Evolutionary conservation across 306 rosid species (phyloP).

Genomic region (Adenanthera pavonina): DNA sequence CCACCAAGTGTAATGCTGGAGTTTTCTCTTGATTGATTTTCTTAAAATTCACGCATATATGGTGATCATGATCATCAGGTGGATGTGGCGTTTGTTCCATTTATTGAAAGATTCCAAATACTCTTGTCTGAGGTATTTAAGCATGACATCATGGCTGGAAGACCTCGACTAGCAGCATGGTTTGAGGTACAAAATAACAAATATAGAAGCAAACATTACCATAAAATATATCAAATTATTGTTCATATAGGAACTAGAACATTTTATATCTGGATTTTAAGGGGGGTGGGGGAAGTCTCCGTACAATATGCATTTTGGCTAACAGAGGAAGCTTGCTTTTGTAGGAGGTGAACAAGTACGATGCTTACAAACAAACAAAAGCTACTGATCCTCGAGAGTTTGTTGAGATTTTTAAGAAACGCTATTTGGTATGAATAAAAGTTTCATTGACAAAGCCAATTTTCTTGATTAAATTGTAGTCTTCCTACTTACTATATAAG

Average conservation of each 20-base stretch:
- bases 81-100: conserved; percentile 71
- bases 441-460: neutral
- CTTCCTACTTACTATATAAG: neutral
- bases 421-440: neutral
- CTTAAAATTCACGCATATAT: no score
- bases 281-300: no score
- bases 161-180: conserved; percentile 70
- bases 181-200: conserved; percentile 50
- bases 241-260: neutral
- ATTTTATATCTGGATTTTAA: neutral
- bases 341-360: conserved; percentile 63
- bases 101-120: conserved; percentile 65
- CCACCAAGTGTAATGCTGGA: no score
- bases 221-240: no score
- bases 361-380: conserved; percentile 72
- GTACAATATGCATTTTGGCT: neutral
- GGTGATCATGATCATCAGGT: conserved; percentile 49
- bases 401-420: conserved; percentile 50
- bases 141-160: conserved; percentile 62
- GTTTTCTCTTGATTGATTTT: no score
- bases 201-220: neutral
- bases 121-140: conserved; percentile 50
- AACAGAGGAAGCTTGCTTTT: neutral
- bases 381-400: conserved; percentile 51
- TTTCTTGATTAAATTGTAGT: neutral